These are phyloP conservation scores for Miscanthus lutarioriparius DNA, from an alignment of 176 grass and related monocot genomes.

Conservation along the genomic window DNA sequence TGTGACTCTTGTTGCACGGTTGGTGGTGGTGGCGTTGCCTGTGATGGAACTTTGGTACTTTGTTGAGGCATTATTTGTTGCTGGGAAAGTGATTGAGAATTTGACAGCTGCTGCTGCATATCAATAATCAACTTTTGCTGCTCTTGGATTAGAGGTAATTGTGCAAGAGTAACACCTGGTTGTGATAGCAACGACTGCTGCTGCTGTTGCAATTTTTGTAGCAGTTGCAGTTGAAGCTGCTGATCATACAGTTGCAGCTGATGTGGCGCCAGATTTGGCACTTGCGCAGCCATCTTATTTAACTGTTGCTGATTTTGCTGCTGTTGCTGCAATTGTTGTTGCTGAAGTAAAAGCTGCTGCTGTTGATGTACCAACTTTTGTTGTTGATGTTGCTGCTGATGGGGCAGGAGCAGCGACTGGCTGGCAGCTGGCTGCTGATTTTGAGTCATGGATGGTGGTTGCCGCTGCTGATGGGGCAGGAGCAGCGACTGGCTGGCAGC, in stretches of 20 bases:
- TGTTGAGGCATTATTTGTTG: slow-evolving; percentile 66
- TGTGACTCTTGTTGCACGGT: slow-evolving; percentile 46
- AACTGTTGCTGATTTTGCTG: slow-evolving; percentile 60
- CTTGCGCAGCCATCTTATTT: slow-evolving; percentile 54
- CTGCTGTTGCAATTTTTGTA: slow-evolving; percentile 71
- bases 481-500: slow-evolving; percentile 24
- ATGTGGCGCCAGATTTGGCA: slow-evolving; percentile 55
- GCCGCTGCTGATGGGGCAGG: slow-evolving; percentile 40
- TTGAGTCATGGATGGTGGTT: slow-evolving; percentile 34
- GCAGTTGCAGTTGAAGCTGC: slow-evolving; percentile 56
- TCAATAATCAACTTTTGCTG: slow-evolving; percentile 85
- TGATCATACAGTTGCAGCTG: slow-evolving; percentile 56
- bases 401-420: slow-evolving; percentile 21
- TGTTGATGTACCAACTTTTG: slow-evolving; percentile 36
- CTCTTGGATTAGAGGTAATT: slow-evolving; percentile 74
- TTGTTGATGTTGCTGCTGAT: slow-evolving; percentile 32
- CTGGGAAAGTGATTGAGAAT: slow-evolving; percentile 62
- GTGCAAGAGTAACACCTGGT: slow-evolving; percentile 61
- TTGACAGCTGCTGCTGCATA: slow-evolving; percentile 76
- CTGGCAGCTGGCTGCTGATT: slow-evolving; percentile 38
- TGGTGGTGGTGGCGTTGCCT: slow-evolving; percentile 29
- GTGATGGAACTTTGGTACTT: slow-evolving; percentile 48
- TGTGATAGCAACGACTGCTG: slow-evolving; percentile 73
- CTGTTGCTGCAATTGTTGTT: slow-evolving; percentile 52
- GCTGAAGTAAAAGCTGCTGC: slow-evolving; percentile 54